A percentile compares a stretch with the other conserved stretches of the same genome.
phyloP scores from a whole-genome alignment of 805 yeast genomes.

The Kazachstania africana region DNA sequence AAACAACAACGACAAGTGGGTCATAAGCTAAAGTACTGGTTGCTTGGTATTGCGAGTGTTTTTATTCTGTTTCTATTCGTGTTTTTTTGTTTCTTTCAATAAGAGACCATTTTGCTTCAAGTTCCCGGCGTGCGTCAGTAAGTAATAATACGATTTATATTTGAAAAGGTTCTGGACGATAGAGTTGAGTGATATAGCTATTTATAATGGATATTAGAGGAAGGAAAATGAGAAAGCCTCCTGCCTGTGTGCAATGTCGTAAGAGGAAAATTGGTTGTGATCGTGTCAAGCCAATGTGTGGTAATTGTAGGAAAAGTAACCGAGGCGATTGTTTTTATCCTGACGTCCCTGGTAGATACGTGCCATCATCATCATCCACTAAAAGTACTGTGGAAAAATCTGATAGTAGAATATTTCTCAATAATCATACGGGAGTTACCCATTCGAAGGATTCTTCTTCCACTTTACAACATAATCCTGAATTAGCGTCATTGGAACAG shows the following conservation, averaged over 20 bases:
- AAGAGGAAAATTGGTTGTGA: slow-evolving; percentile 40
- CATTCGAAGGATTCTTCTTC: slow-evolving; percentile 4
- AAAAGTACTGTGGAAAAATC: neutral
- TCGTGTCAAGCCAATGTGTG: slow-evolving; percentile 35
- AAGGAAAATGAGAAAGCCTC: slow-evolving; percentile 7
- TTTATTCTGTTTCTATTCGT: no score
- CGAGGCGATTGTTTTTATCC: slow-evolving; percentile 16
- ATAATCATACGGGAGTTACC: neutral
- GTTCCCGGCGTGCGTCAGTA: no score
- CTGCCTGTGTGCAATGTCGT: slow-evolving; percentile 26
- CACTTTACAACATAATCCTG: slow-evolving; percentile 9
- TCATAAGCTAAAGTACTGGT: no score
- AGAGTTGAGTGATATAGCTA: no score
- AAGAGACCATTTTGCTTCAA: no score
- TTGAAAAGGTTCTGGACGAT: no score
- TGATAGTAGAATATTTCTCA: neutral
- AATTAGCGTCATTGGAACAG: slow-evolving; percentile 20
- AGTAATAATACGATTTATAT: no score
- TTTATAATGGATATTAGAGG: slow-evolving; percentile 11
- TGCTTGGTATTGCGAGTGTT: no score
- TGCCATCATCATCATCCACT: slow-evolving; percentile 7
- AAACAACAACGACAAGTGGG: no score
- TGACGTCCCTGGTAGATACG: slow-evolving; percentile 11
- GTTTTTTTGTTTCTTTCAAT: no score
- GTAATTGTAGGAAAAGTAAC: slow-evolving; percentile 25